Evolutionary conservation across 2,329 filamentous ascomycete genomes (phyloP).

Genomic region (Scedosporium dehoogii): DNA sequence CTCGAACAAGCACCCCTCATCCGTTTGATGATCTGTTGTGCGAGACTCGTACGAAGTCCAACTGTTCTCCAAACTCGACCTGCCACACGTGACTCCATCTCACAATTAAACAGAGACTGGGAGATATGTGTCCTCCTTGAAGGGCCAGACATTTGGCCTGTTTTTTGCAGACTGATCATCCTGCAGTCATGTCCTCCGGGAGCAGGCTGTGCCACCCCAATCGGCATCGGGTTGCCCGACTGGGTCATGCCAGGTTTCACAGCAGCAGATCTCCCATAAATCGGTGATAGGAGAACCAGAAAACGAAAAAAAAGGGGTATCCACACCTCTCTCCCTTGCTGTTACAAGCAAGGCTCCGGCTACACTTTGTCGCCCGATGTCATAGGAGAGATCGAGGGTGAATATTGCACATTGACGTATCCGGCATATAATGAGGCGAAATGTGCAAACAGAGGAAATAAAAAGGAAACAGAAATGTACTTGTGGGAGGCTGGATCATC

Average conservation of each 20-base stretch:
- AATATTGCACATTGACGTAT: too few species aligned
- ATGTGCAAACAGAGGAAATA: too few species aligned
- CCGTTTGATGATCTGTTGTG: neutral
- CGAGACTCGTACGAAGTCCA: neutral
- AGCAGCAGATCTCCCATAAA: neutral
- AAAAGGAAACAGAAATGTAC: too few species aligned
- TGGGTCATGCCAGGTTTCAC: neutral
- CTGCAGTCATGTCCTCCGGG: too few species aligned
- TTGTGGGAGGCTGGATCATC: too few species aligned
- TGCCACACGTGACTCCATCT: neutral
- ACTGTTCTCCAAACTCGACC: neutral
- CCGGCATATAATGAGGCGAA: too few species aligned
- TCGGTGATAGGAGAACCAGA: too few species aligned
- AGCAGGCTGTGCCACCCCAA: too few species aligned
- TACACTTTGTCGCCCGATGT: too few species aligned
- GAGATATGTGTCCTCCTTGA: neutral
- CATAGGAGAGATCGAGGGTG: too few species aligned
- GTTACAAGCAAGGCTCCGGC: neutral
- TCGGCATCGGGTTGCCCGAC: neutral
- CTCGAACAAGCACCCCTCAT: neutral
- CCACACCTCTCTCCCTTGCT: neutral
- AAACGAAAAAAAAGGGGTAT: neutral
- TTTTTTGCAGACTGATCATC: too few species aligned
- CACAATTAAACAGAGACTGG: neutral
- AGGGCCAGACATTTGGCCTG: too few species aligned